Percentiles rank a stretch among this genome's conserved stretches.
Conservation (phyloP, 805 yeast genomes). For the Saturnispora dispora region DNA sequence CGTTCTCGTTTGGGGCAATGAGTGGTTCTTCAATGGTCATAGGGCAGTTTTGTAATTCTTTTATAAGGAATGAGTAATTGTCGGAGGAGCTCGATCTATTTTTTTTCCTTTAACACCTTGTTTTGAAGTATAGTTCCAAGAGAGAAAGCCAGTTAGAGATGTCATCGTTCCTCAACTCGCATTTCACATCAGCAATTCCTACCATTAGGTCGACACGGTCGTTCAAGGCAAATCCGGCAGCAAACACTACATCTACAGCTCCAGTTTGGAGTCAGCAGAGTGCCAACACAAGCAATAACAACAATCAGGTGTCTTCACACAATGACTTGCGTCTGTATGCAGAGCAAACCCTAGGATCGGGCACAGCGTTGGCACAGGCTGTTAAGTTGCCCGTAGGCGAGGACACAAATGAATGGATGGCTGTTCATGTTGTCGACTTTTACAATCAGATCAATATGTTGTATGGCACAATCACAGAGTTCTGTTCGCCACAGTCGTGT, state of each 20-base stretch:
- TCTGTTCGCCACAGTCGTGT: constrained; percentile 90
- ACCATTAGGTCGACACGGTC: constrained; percentile 29
- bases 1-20: constrained; percentile 16
- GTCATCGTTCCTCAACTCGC: constrained; percentile 24
- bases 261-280: constrained; percentile 10
- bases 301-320: constrained; percentile 31
- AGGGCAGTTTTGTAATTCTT: background rate
- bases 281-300: constrained; percentile 9
- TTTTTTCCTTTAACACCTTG: background rate
- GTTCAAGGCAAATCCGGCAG: constrained; percentile 25
- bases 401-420: constrained; percentile 92
- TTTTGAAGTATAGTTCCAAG: background rate
- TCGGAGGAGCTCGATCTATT: background rate
- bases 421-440: constrained; percentile 83
- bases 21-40: background rate
- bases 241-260: constrained; percentile 19
- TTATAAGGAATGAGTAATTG: background rate
- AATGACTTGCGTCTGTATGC: constrained; percentile 80
- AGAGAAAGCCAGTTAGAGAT: background rate
- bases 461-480: constrained; percentile 87
- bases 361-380: constrained; percentile 83
- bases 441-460: constrained; percentile 80
- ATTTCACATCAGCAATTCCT: constrained; percentile 25
- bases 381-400: constrained; percentile 93
- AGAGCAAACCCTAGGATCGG: constrained; percentile 91